These are phyloP conservation scores for Durotheca rogersii DNA, from an alignment of 495 filamentous ascomycete genomes.

Conservation along the genomic window DNA sequence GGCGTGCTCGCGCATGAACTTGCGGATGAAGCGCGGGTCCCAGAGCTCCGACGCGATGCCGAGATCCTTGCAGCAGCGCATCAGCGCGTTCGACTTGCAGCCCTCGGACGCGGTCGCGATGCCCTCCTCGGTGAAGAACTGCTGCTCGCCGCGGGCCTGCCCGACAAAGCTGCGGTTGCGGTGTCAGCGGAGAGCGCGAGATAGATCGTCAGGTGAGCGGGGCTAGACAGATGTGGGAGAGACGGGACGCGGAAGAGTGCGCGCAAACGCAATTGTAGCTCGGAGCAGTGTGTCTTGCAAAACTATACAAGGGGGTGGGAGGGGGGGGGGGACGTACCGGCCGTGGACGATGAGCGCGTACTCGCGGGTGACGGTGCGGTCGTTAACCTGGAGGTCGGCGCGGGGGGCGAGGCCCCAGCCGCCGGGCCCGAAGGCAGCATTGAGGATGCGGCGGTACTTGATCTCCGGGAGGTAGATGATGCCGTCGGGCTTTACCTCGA, in stretches of 20 bases:
- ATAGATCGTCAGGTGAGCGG: neutral
- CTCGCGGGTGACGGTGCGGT: constrained; percentile 86
- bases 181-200: neutral
- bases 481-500: constrained; percentile 96
- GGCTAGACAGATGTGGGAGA: no score
- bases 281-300: no score
- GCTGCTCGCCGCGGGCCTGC: constrained; percentile 90
- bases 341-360: constrained; percentile 91
- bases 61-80: constrained; percentile 96
- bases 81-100: constrained; percentile 93
- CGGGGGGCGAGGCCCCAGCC: constrained; percentile 92
- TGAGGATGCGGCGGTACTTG: constrained; percentile 93
- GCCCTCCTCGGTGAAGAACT: constrained; percentile 87
- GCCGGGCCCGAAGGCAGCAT: constrained; percentile 88
- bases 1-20: constrained; percentile 59
- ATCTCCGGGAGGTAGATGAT: constrained; percentile 97
- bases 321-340: constrained; percentile 58
- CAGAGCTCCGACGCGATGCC: constrained; percentile 93
- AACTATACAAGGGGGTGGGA: neutral
- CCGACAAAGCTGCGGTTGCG: constrained; percentile 85
- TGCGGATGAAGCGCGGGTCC: constrained; percentile 88
- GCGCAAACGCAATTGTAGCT: no score
- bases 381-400: constrained; percentile 86
- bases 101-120: constrained; percentile 97
- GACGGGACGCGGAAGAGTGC: no score